phyloP scores from a whole-genome alignment of 2,329 filamentous ascomycete species.

The Apiospora sp. region DNA sequence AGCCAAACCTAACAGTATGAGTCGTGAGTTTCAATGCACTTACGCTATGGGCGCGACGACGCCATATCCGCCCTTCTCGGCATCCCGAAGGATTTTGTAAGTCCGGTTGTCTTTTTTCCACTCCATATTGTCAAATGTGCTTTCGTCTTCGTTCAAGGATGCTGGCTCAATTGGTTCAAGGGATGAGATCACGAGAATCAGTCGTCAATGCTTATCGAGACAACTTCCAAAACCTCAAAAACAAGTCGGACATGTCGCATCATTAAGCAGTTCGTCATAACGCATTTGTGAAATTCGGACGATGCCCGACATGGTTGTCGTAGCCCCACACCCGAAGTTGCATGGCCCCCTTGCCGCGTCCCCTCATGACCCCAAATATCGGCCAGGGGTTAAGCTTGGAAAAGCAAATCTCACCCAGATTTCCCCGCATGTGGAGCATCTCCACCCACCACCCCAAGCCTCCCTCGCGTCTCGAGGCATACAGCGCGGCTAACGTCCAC shows the following conservation, averaged over 20 bases:
- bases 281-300: background rate
- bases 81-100: constrained; percentile 59
- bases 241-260: background rate
- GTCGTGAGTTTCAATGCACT: background rate
- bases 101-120: constrained; percentile 48
- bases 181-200: too few species aligned
- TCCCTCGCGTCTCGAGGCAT: background rate
- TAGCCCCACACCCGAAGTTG: background rate
- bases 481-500: background rate
- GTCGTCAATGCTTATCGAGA: background rate
- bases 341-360: background rate
- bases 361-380: background rate
- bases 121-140: constrained; percentile 26
- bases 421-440: background rate
- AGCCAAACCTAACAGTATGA: background rate
- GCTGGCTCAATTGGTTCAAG: background rate
- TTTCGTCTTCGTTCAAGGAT: background rate
- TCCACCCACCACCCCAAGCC: background rate
- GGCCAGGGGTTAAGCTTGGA: background rate
- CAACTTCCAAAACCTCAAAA: background rate
- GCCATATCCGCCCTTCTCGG: constrained; percentile 62
- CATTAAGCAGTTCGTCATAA: constrained; percentile 4
- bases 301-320: background rate
- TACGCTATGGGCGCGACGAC: constrained; percentile 60
- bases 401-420: background rate